Conservation (phyloP, 2,329 filamentous ascomycete species). For the Geosmithia putterillii region DNA sequence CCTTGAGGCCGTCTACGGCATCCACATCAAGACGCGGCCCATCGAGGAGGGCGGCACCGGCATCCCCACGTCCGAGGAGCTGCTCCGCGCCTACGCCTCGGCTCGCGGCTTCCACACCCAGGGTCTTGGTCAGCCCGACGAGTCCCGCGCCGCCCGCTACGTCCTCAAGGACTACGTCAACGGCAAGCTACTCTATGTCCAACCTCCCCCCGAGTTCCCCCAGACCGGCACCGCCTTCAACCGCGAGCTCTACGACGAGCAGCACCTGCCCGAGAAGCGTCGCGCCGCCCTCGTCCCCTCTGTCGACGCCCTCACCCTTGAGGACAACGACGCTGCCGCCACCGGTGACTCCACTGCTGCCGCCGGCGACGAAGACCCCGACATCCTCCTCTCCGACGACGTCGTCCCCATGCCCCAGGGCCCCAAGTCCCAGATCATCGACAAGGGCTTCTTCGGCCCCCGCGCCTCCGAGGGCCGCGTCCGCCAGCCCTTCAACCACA, state of each 20-base stretch:
- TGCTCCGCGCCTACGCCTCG: slow-evolving; percentile 74
- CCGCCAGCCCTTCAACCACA: slow-evolving; percentile 74
- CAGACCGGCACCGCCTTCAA: slow-evolving; percentile 74
- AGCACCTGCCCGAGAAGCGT: slow-evolving; percentile 72
- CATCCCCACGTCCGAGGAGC: slow-evolving; percentile 68
- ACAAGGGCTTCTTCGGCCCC: slow-evolving; percentile 79
- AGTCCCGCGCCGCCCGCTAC: slow-evolving; percentile 56
- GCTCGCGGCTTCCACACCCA: slow-evolving; percentile 86
- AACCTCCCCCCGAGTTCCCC: slow-evolving; percentile 64
- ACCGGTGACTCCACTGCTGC: slow-evolving; percentile 3
- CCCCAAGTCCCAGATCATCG: slow-evolving; percentile 62
- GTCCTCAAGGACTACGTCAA: slow-evolving; percentile 96
- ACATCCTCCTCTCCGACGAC: slow-evolving; percentile 26
- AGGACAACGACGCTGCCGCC: slow-evolving; percentile 17
- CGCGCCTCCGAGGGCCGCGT: slow-evolving; percentile 53
- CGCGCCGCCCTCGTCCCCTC: slow-evolving; percentile 47
- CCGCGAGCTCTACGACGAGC: slow-evolving; percentile 71
- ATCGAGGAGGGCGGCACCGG: slow-evolving; percentile 90
- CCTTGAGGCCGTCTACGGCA: slow-evolving; percentile 86
- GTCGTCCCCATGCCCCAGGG: slow-evolving; percentile 44
- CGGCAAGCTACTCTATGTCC: slow-evolving; percentile 82
- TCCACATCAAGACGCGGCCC: slow-evolving; percentile 71
- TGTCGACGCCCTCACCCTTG: slow-evolving; percentile 31
- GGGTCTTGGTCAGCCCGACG: slow-evolving; percentile 27
- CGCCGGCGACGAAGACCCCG: slow-evolving; percentile 14